Base-by-base conservation (phyloP, 257 asterid genomes). In the Echites panduratus region DNA sequence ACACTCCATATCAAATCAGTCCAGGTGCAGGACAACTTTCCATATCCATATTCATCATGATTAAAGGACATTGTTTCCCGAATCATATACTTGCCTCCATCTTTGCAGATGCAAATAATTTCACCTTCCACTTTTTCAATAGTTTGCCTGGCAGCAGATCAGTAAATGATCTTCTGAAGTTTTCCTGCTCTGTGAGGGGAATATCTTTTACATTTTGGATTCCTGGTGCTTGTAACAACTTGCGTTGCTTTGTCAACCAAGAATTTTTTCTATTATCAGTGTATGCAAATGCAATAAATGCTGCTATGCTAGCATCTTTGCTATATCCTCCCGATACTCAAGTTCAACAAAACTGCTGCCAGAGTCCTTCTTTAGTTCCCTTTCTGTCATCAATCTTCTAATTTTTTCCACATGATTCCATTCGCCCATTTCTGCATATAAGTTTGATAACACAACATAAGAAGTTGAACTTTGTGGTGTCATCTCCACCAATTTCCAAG, bases 401-500 rank as follows among this genome's bases (percentile, higher is more conserved):
- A 89, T 83, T 66, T 75, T 81, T 84, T 79, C 87, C 48, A 77
- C 81, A 52, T 88, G 90, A 8, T 72, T 66, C 96, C 93, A 89
- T 45, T 84, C 82, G 45, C 84, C 90, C 84, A 79, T 77, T 78
- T 79, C 96, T 7, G 91, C 93, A 24, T 88, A 89, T 74, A 85
- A 19, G 77, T 89, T 85, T 71, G 93, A 85, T 82, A 88, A 69
- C 27, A 80, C 62, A 2, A 86, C 86, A 35, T 87, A 87, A 70
- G 87, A 84, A 11, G 87, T 87, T 22, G 79, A 67, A 63, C 81
- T 82, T 32, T 48, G 71, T 0, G 91, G 97, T 9, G 86, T 93
- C 84, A 85, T 53, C 79, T 86, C 88, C 79, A 89, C 83, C 0
- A 92, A 85, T 66, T 85, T 92, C 89, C 85, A 73, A 16, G 96